Evolutionary conservation across 345 rosid species (phyloP).

Genomic region (Eucalyptus victrix): DNA sequence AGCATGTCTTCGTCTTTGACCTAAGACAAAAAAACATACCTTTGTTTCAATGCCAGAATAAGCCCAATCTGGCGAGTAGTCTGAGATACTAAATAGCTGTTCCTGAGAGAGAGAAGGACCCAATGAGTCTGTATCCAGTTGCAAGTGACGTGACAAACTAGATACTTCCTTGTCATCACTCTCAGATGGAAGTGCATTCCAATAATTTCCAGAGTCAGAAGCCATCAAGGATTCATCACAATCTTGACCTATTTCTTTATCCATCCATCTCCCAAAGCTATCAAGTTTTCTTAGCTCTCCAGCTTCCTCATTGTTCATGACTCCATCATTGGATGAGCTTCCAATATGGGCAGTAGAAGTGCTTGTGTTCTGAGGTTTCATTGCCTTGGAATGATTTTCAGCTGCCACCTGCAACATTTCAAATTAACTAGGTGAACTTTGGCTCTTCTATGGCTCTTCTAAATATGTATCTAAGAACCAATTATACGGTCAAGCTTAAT

Average conservation of each 20-base stretch:
- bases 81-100: constrained; percentile 65
- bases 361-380: constrained; percentile 1
- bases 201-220: constrained; percentile 63
- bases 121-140: constrained; percentile 38
- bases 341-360: constrained; percentile 21
- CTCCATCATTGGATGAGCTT: constrained; percentile 13
- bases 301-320: constrained; percentile 14
- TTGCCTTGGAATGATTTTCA: not conserved
- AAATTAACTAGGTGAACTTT: not conserved
- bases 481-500: not conserved
- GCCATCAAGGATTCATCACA: constrained; percentile 69
- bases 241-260: constrained; percentile 66
- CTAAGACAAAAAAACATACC: constrained; percentile 5
- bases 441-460: not conserved
- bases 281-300: constrained; percentile 69
- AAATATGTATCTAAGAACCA: not conserved
- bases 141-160: constrained; percentile 48
- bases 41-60: constrained; percentile 35
- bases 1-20: not conserved
- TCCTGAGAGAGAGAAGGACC: constrained; percentile 80
- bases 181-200: constrained; percentile 53
- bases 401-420: not conserved
- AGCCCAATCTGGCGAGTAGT: constrained; percentile 65
- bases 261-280: constrained; percentile 87
- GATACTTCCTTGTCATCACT: constrained; percentile 69